Evolutionary conservation across 495 filamentous ascomycete species (phyloP).

Genomic region (Aspergillus kassunensis): DNA sequence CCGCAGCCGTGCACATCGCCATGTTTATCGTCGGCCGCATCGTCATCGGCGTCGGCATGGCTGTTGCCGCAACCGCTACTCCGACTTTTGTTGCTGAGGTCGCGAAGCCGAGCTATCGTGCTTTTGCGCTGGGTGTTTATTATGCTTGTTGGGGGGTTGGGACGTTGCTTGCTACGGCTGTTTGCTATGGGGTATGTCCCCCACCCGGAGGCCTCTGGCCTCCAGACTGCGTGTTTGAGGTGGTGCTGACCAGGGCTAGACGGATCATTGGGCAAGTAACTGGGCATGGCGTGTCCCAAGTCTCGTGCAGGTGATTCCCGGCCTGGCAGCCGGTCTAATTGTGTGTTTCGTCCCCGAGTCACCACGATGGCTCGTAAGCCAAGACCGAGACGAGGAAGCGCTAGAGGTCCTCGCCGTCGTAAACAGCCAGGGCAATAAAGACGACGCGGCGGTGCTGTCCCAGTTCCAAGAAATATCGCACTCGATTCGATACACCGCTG

Average conservation of each 20-base stretch:
- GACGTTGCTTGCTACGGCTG: conserved; percentile 40
- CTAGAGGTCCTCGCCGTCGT: conserved; percentile 7
- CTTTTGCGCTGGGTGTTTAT: conserved; percentile 55
- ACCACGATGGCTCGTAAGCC: conserved; percentile 30
- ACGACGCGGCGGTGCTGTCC: background rate
- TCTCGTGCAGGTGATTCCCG: background rate
- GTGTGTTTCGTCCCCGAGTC: conserved; percentile 30
- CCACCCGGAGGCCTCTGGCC: background rate
- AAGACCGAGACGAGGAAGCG: conserved; percentile 47
- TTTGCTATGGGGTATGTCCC: conserved; percentile 15
- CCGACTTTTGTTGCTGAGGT: conserved; percentile 55
- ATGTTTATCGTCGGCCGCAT: background rate
- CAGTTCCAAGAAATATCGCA: background rate
- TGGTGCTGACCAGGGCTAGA: too few species aligned
- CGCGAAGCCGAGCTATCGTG: conserved; percentile 57
- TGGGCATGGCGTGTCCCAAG: conserved; percentile 15
- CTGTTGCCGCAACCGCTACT: conserved; percentile 48
- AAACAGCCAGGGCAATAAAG: background rate
- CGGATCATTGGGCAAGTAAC: conserved; percentile 11
- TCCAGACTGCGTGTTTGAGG: too few species aligned
- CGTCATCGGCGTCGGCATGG: background rate
- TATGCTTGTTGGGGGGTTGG: conserved; percentile 43
- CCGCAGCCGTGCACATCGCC: background rate
- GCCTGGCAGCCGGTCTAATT: conserved; percentile 16
- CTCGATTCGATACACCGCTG: background rate